phyloP scores from a whole-genome alignment of 2,329 filamentous ascomycete genomes.

The Bisporella sp. region DNA sequence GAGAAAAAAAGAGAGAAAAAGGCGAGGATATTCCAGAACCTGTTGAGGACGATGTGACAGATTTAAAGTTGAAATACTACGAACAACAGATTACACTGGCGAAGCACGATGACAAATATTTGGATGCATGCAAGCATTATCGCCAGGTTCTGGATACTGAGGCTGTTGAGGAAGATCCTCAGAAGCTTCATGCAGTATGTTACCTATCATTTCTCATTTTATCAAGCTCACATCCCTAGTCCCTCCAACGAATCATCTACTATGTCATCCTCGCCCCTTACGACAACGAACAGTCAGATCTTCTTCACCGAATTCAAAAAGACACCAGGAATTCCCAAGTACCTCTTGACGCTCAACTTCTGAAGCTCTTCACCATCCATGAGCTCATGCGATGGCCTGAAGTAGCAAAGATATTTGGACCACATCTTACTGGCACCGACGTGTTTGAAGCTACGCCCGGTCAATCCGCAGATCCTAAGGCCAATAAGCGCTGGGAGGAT shows the following conservation, averaged over 20 bases:
- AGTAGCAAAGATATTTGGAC: slow-evolving; percentile 80
- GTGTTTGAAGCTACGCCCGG: slow-evolving; percentile 69
- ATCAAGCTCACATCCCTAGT: slow-evolving; percentile 41
- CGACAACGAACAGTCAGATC: slow-evolving; percentile 97
- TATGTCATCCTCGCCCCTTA: slow-evolving; percentile 94
- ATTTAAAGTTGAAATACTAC: slow-evolving; percentile 92
- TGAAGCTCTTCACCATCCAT: slow-evolving; percentile 90
- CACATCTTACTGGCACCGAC: slow-evolving; percentile 81
- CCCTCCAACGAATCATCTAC: slow-evolving; percentile 92
- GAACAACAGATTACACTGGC: slow-evolving; percentile 94
- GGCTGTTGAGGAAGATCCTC: slow-evolving; percentile 82
- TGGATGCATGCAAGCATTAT: slow-evolving; percentile 97
- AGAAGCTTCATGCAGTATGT: slow-evolving; percentile 76
- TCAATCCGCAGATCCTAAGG: slow-evolving; percentile 69
- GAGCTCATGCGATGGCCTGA: slow-evolving; percentile 99
- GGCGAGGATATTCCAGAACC: slow-evolving; percentile 74
- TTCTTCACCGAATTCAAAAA: slow-evolving; percentile 85
- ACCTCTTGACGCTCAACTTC: slow-evolving; percentile 71
- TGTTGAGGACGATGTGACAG: slow-evolving; percentile 83
- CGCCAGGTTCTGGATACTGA: slow-evolving; percentile 94
- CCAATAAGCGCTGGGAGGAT: slow-evolving; percentile 83
- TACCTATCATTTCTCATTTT: not conserved
- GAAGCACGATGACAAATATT: slow-evolving; percentile 95
- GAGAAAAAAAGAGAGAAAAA: slow-evolving; percentile 76
- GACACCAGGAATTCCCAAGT: slow-evolving; percentile 77